Percentiles rank a stretch among this genome's conserved stretches.
phyloP scores from a whole-genome alignment of 2,329 filamentous ascomycete genomes.

The Cercospora berteroae region DNA sequence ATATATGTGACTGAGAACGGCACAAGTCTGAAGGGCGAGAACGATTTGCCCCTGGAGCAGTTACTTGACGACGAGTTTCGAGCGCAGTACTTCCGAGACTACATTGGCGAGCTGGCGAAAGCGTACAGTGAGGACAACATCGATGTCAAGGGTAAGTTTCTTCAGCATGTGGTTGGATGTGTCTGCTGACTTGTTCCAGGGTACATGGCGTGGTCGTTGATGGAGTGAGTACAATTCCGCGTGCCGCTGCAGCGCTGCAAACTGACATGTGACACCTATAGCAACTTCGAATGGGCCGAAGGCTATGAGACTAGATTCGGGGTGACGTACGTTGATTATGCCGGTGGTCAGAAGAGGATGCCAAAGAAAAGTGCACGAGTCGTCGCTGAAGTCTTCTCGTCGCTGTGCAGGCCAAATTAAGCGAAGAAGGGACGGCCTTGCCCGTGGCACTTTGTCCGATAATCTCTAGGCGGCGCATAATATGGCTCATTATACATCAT shows the following conservation, averaged over 20 bases:
- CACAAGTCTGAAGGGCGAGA: conserved; percentile 79
- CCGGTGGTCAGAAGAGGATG: conserved; percentile 71
- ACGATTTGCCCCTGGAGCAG: conserved; percentile 66
- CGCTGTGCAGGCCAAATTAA: conserved; percentile 8
- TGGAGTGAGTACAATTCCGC: conserved; percentile 10
- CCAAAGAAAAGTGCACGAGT: conserved; percentile 80
- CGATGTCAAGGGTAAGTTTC: conserved; percentile 64
- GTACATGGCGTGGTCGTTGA: conserved; percentile 14
- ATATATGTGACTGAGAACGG: conserved; percentile 91
- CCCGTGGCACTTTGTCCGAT: conserved; percentile 11
- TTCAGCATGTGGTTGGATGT: conserved; percentile 13
- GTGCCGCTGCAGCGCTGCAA: background rate
- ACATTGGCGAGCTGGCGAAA: conserved; percentile 73
- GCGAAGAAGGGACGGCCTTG: conserved; percentile 1
- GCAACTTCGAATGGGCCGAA: conserved; percentile 75
- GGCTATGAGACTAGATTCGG: conserved; percentile 85
- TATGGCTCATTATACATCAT: conserved; percentile 11
- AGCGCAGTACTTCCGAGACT: conserved; percentile 72
- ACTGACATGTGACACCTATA: conserved; percentile 32
- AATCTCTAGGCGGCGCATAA: conserved; percentile 12
- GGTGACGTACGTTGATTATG: conserved; percentile 79
- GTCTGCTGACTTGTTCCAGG: conserved; percentile 3
- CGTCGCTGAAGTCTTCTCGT: conserved; percentile 46
- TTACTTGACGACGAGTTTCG: conserved; percentile 81
- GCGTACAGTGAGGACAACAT: conserved; percentile 71